Base-by-base conservation (phyloP, 192 early-diverging fungal species). In the Coemansia sp. region DNA sequence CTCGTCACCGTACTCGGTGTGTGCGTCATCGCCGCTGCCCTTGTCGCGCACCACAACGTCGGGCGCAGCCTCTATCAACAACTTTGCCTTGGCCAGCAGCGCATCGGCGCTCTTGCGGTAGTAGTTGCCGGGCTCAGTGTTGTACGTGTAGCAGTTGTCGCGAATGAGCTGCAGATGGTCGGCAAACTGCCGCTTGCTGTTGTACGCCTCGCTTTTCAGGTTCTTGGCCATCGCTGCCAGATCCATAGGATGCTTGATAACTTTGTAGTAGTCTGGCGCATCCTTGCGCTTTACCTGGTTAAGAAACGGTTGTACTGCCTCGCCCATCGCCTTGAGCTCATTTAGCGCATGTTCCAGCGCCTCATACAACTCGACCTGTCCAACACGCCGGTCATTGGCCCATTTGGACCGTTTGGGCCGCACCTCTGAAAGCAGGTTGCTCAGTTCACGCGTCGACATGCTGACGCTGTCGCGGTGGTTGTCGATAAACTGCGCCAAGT, bases 241-340 rank as follows among this genome's bases (percentile, higher is more conserved):
- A 82, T 99, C 97, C 97, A 99, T 99, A 4, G 97, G 97, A 6
- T 89, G 72, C 71, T 87, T 89, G 65, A 99, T 95, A 51, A 99
- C 93, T 50, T 93, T 88, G 74, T 87, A 90, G 68, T 98, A 98
- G 77, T 95, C 90, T 0, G 96, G 96, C 1, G 90, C 94, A 44
- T 97, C 94, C 48, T 91, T 86, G 59, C 91, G 89, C 68, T 85
- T 87, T 22, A 98, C 96, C 66, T 90, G 92, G 47, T 84, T 86
- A 21, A 95, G 74, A 68, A 98, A 98, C 3, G 95, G 94, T 10
- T 72, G 65, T 0, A 91, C 90, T 47, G 94, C 91, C 23, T 89
- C 91, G 84, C 89, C 72, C 73, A 92, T 90, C 52, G 86, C 83
- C 66, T 90, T 91, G 12, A 98, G 81, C 59, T 91, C 90, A 15